A percentile compares a stretch with the other conserved stretches of the same genome.
Evolutionary conservation across 2,329 filamentous ascomycete genomes (phyloP).

Genomic region (Diplodia corticola): DNA sequence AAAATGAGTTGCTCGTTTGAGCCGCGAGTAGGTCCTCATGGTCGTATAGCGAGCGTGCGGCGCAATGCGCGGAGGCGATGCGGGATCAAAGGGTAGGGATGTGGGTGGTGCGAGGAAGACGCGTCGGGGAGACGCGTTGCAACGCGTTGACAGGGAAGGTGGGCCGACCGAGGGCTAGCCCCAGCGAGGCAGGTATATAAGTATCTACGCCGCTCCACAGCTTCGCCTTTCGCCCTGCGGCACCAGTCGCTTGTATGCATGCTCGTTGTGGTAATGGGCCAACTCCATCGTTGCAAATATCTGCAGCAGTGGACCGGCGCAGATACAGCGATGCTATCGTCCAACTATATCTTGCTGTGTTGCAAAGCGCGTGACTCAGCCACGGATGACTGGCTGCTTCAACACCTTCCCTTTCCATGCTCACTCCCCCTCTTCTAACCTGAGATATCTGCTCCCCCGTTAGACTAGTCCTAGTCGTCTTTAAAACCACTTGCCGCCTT

Average conservation of each 20-base stretch:
- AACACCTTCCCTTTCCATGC: neutral
- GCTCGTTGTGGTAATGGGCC: neutral
- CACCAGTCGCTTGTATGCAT: neutral
- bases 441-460: neutral
- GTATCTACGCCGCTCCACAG: neutral
- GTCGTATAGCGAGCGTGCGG: neutral
- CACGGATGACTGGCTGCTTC: neutral
- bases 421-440: neutral
- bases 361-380: neutral
- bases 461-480: neutral
- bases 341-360: neutral
- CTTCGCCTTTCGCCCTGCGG: neutral
- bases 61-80: neutral
- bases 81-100: conserved; percentile 6
- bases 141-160: conserved; percentile 24
- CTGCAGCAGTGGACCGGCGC: neutral
- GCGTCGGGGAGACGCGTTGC: conserved; percentile 28
- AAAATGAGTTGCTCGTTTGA: conserved; percentile 32
- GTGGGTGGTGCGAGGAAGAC: conserved; percentile 21
- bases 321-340: neutral
- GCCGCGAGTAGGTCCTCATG: conserved; percentile 40
- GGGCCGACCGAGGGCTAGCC: neutral
- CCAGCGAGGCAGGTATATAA: neutral
- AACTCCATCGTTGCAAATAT: neutral
- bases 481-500: neutral